Base-by-base conservation (phyloP, 2,329 filamentous ascomycete species). In the Gliomastix tumulicola region DNA sequence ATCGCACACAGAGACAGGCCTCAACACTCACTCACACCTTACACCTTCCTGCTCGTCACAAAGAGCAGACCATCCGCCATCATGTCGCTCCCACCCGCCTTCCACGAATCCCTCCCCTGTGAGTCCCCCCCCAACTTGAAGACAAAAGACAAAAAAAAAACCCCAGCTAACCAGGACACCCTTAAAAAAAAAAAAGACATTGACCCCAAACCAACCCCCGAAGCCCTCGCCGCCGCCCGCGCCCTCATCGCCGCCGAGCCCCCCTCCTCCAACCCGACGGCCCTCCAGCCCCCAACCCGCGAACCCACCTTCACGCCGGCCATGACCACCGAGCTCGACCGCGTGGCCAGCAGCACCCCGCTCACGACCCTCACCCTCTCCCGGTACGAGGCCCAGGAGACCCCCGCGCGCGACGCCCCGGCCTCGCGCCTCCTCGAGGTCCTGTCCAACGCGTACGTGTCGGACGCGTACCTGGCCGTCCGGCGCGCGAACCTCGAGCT, bases 41-140 rank as follows among this genome's bases (percentile, higher is more conserved):
- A n/a, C n/a, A n/a, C n/a, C n/a, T n/a, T n/a, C n/a, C n/a, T n/a
- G n/a, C n/a, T n/a, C n/a, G n/a, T n/a, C n/a, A 15, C 25, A 33
- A 44, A 21, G 11, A 30, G 21, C 21, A 31, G 35, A 36, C 30
- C 31, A 32, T 38, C 35, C 22, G 39, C 37, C 36, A 44, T n/a
- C 15, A 58, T 56, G 54, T 27, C 51, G 23, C 36, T 54, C 40
- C 46, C 49, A 28, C 53, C 59, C 34, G 63, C 61, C 36, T 65
- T 82, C 43, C 82, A 88, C 63, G 85, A 92, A 55, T 87, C 84
- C 17, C 78, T 94, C 17, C 85, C 86, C 34, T 90, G 85, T 88
- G 74, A 47, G 76, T 42, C 34, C 30, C 30, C 38, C 39, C 45
- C 37, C 22, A 47, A 18, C 13, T 19, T 16, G 23, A 23, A 30